Base-by-base conservation (phyloP, 129 eudicot species). In the Escallonia herrerae region DNA sequence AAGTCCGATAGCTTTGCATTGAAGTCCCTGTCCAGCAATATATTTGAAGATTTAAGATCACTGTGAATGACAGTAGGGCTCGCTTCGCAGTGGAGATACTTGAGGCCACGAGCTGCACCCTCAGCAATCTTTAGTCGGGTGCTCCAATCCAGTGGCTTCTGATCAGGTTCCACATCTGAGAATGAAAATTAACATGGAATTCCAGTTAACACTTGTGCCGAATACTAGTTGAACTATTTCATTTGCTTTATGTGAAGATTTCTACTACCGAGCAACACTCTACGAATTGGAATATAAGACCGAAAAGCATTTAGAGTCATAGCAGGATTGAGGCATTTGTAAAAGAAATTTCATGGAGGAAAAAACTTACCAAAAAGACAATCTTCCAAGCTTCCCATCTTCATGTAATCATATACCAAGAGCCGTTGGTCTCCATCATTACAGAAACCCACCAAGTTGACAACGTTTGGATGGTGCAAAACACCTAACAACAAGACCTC, bases 361-460 rank as follows among this genome's bases (percentile, higher is more conserved):
- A 22, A 22, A 22, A 22, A 22, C 33, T 2, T 88, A 91, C 98
- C 95, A 70, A 85, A 91, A 39, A 91, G 95, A 81, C 81, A 96
- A 79, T 83, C 73, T 71, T 90, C 95, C 71, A 88, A 72, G 84
- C 96, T 91, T 40, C 96, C 98, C 74, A 63, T 61, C 3, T 89
- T 83, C 96, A 91, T 91, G 80, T 80, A 88, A 64, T 91, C 96
- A 66, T 91, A 91, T 58, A 91, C 96, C 74, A 88, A 63, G 62
- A 91, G 84, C 41, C 98, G 77, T 48, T 87, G 96, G 71, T 85
- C 90, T 42, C 85, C 95, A 43, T 91, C 98, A 22, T 85, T 67
- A 64, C 96, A 91, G 33, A 22, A 22, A 22, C 33, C 33, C 33
- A 22, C 33, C 33, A 22, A 22, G 33, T 22, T 22, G 33, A 22